Conservation (phyloP, 2,329 filamentous ascomycete species). For the Nemania bipapillata region DNA sequence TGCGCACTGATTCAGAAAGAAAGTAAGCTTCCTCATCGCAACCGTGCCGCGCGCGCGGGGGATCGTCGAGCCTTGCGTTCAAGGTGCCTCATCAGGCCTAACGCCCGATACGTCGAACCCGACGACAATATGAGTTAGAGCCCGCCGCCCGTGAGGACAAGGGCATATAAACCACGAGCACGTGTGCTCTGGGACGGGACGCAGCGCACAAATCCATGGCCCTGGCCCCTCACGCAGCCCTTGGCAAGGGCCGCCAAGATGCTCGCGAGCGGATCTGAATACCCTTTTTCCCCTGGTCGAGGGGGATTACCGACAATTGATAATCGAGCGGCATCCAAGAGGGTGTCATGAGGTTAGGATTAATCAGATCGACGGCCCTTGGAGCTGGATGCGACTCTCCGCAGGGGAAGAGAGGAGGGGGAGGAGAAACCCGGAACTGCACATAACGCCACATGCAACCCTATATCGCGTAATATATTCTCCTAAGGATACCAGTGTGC, state of each 20-base stretch:
- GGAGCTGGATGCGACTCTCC: constrained; percentile 15
- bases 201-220: background rate
- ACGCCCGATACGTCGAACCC: background rate
- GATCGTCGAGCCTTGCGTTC: background rate
- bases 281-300: background rate
- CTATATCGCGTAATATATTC: constrained; percentile 20
- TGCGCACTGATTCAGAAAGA: background rate
- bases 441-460: constrained; percentile 16
- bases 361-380: constrained; percentile 22
- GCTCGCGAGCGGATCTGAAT: constrained; percentile 15
- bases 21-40: constrained; percentile 15
- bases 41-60: background rate
- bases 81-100: background rate
- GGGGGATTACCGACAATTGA: constrained; percentile 11
- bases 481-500: constrained; percentile 7
- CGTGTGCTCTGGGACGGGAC: constrained; percentile 15
- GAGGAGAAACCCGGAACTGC: constrained; percentile 3
- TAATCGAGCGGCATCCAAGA: constrained; percentile 17
- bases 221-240: background rate
- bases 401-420: constrained; percentile 9
- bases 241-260: constrained; percentile 23
- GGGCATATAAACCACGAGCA: constrained; percentile 7
- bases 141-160: background rate
- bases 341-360: constrained; percentile 31
- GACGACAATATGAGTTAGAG: background rate